Conservation (phyloP, 148 eudicot genomes). For the Polygonum aviculare region DNA sequence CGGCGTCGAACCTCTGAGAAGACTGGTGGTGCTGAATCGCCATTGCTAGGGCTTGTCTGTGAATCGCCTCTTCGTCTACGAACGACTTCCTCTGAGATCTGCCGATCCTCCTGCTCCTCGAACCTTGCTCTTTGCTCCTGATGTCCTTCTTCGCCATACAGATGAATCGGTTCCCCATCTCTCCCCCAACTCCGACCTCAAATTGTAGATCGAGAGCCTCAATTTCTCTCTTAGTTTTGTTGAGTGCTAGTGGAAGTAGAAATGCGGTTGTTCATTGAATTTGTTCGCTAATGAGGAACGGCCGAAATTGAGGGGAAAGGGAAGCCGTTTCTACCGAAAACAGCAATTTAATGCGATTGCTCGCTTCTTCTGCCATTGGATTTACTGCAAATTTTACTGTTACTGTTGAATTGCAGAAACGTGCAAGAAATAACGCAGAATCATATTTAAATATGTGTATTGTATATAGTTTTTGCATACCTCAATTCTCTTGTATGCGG, state of each 20-base stretch:
- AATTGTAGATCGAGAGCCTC: background rate
- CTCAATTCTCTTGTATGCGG: background rate
- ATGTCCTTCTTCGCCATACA: slow-evolving; percentile 64
- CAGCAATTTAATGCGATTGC: slow-evolving; percentile 3
- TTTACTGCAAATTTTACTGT: background rate
- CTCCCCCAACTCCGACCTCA: background rate
- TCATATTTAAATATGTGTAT: background rate
- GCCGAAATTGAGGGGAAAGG: background rate
- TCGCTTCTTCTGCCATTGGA: background rate
- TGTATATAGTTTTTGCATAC: background rate
- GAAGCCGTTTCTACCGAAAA: background rate
- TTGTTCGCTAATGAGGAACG: background rate
- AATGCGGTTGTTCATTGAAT: background rate
- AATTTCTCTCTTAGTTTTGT: background rate
- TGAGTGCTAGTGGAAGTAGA: background rate
- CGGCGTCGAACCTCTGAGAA: slow-evolving; percentile 79
- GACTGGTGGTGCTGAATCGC: slow-evolving; percentile 83
- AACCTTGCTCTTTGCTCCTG: slow-evolving; percentile 31
- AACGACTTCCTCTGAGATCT: slow-evolving; percentile 48
- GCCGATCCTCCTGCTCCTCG: slow-evolving; percentile 42
- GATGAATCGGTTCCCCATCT: slow-evolving; percentile 65
- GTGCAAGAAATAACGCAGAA: background rate
- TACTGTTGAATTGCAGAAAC: background rate
- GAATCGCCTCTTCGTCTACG: slow-evolving; percentile 72
- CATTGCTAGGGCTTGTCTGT: slow-evolving; percentile 78